Evolutionary conservation across 305 asterid genomes (phyloP), one percentile per base, ranked within the genome.

Genomic region (Ajuga reptans): DNA sequence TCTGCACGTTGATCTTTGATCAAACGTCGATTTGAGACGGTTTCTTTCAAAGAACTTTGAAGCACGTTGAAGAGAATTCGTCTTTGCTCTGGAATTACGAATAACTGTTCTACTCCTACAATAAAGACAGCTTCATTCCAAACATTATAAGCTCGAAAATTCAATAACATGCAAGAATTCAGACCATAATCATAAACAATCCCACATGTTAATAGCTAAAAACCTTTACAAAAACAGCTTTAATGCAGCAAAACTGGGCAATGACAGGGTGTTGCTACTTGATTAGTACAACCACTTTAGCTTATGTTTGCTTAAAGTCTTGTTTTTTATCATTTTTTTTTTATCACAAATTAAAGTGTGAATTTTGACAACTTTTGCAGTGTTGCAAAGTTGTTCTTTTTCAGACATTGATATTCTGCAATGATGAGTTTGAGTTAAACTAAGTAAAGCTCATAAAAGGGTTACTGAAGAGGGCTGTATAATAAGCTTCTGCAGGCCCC

Each of bases 161-260:
- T 3, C 49, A 41, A 18, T 9, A 15, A 34, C 45, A 39, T 31
- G 42, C 49, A 54, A 53, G 45, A 68, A 63, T 56, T 57, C 66
- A 71, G 66, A 79, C 76, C 71, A 66, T 68, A 57, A 68, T 71
- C 65, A 75, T 71, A 47, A 66, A 64, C 66, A 68, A 52, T 52
- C 52, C 49, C 79, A 77, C 87, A 78, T 78, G 86, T 68, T 79
- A 67, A 76, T 77, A 18, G 64, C 69, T 66, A 57, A 27, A 39
- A 62, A 77, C 41, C 82, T 75, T 66, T 62, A 65, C 73, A 75
- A 53, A 50, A n/a, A 65, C 77, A 81, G 46, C 74, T 69, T 80
- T 66, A 74, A 80, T 70, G 83, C 56, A 72, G 54, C 59, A 74
- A 59, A 46, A 18, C 60, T 5, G 52, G 65, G 66, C 71, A 67